These are phyloP conservation scores for Endotrypanum monterogeii DNA, from an alignment of 208 protist genomes.

Conservation along the genomic window DNA sequence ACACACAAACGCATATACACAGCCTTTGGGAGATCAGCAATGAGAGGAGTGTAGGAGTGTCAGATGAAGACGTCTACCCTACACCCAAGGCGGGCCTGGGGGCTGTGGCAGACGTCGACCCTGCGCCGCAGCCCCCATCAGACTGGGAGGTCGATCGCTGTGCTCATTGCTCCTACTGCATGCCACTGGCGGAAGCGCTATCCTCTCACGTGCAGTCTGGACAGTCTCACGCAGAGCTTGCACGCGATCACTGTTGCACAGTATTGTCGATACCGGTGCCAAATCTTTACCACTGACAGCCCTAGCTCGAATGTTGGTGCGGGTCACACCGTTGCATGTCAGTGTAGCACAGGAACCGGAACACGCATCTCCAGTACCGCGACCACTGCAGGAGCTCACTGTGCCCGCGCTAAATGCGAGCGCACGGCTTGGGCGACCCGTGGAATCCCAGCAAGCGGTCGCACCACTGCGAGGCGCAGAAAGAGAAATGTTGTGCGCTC, in stretches of 20 bases:
- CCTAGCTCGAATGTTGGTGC: slow-evolving; percentile 1
- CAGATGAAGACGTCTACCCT: neutral
- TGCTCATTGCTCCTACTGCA: slow-evolving; percentile 16
- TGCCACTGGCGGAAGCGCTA: slow-evolving; percentile 29
- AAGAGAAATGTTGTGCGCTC: slow-evolving; percentile 25
- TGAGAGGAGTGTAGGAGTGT: neutral
- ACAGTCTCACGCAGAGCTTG: slow-evolving; percentile 18
- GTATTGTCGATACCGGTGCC: neutral
- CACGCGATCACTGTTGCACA: slow-evolving; percentile 13
- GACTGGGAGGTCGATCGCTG: slow-evolving; percentile 15
- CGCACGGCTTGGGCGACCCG: slow-evolving; percentile 13
- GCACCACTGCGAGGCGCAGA: slow-evolving; percentile 20
- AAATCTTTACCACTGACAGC: slow-evolving; percentile 6
- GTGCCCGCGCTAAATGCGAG: slow-evolving; percentile 9
- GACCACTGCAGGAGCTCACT: slow-evolving; percentile 6
- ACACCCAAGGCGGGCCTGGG: slow-evolving; percentile 13
- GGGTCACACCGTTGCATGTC: neutral
- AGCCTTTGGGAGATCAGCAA: neutral
- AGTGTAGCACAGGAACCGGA: neutral
- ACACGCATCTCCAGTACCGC: slow-evolving; percentile 7
- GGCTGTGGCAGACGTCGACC: slow-evolving; percentile 15
- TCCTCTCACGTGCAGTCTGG: slow-evolving; percentile 12
- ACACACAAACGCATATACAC: neutral
- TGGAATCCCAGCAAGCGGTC: slow-evolving; percentile 17
- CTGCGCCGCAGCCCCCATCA: slow-evolving; percentile 7